Evolutionary conservation across 306 rosid genomes (phyloP).

Genomic region (Hippophae tibetana): DNA sequence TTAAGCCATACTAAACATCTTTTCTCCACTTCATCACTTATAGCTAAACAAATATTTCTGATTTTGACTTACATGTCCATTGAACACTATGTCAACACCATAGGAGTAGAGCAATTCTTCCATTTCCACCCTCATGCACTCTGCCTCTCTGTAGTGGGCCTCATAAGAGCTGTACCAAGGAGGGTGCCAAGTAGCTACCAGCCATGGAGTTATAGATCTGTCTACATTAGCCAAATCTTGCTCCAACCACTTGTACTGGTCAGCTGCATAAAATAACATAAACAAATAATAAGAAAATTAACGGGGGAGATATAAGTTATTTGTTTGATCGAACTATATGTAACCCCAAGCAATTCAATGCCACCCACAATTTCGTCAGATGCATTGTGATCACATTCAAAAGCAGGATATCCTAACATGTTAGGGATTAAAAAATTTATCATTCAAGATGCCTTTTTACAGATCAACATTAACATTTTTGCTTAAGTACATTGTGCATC

Average conservation of each 20-base stretch:
- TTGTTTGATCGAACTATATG: neutral
- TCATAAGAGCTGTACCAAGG: conserved; percentile 69
- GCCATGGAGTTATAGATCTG: conserved; percentile 76
- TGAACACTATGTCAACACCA: conserved; percentile 67
- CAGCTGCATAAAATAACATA: conserved; percentile 26
- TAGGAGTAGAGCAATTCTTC: conserved; percentile 63
- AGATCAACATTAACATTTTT: no score
- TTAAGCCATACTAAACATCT: no score
- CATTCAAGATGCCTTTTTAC: no score
- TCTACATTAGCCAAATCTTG: conserved; percentile 61
- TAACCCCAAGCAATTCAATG: no score
- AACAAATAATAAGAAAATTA: neutral
- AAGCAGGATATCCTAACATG: no score
- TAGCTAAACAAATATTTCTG: neutral
- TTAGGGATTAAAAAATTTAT: no score
- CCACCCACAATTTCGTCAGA: no score
- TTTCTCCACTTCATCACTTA: no score
- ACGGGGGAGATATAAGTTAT: neutral
- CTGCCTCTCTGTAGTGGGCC: conserved; percentile 78
- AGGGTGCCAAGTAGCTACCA: conserved; percentile 78
- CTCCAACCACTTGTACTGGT: conserved; percentile 75
- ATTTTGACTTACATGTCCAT: conserved; percentile 61
- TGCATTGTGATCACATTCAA: no score
- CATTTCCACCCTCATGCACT: conserved; percentile 70
- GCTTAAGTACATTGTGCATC: no score